Evolutionary conservation across 805 yeast species (phyloP), one percentile per base, ranked within the genome.

Genomic region (Wickerhamiella domercqiae): DNA sequence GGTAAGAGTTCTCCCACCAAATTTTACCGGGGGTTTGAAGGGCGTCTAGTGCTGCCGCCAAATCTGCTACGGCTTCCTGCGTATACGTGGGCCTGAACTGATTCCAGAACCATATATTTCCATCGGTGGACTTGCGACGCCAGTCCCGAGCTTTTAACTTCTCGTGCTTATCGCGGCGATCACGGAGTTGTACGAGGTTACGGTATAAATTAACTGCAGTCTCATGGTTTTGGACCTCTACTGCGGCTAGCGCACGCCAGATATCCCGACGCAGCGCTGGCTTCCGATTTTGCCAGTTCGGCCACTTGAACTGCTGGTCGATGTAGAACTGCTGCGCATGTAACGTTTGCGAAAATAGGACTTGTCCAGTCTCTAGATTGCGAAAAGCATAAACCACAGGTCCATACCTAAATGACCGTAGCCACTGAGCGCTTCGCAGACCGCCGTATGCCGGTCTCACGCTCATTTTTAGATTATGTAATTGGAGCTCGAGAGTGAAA

Each of bases 201-300:
- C 76, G 71, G 59, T 75, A 83, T 5, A 90, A 78, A 31, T 75
- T 72, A 13, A 73, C 71, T 2, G 94, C 81, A 31, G 66, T 59
- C 35, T 74, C 76, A 34, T 44, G 44, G 15, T 43, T 35, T 13
- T 45, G 40, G 16, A 47, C 38, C 38, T 47, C 47, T 1, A 81
- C 84, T 31, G 84, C 90, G 32, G 90, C 81, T 81, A 87, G 71
- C 37, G 86, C 69, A 49, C 87, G 68, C 96, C 96, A 86, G 36
- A 84, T 64, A 57, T 86, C 97, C 49, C 76, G 68, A 61, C 97
- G 73, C 48, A 74, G 65, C 28, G 71, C 63, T 3, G 96, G 96
- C 49, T 68, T 71, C 51, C 78, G 67, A 63, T 86, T 83, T 54
- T 81, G 78, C 93, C 94, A 81, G 63, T 83, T 81, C 32, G 94